phyloP scores from a whole-genome alignment of 352 stramenopile species.

The Pythium inflatum region DNA sequence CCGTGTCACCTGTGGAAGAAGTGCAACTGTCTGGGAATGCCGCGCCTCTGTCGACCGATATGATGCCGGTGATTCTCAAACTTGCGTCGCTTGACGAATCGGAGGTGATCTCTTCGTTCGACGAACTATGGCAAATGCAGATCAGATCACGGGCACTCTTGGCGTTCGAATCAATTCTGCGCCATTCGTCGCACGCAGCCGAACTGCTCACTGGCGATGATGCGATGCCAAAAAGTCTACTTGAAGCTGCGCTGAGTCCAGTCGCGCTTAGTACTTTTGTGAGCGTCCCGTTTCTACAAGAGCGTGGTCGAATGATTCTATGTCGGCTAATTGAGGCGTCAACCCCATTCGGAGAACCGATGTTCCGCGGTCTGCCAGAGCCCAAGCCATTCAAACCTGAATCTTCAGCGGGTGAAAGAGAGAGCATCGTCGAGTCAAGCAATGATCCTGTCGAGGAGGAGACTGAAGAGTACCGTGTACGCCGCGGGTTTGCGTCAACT shows the following conservation, averaged over 20 bases:
- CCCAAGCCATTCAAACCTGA: conserved; percentile 46
- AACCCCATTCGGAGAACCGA: conserved; percentile 71
- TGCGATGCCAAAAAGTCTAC: conserved; percentile 51
- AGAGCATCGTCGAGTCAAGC: conserved; percentile 37
- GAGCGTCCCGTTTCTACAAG: conserved; percentile 74
- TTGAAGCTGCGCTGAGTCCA: conserved; percentile 66
- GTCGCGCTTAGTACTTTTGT: conserved; percentile 74
- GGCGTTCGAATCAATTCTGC: conserved; percentile 77
- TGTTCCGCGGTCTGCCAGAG: conserved; percentile 74
- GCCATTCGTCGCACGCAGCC: conserved; percentile 38
- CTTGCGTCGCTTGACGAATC: conserved; percentile 77
- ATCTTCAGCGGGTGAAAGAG: neutral
- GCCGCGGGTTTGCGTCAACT: conserved; percentile 79
- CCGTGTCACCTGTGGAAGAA: conserved; percentile 78
- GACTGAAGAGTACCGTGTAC: conserved; percentile 68
- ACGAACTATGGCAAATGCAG: conserved; percentile 83
- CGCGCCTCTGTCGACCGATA: conserved; percentile 55
- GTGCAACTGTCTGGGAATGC: conserved; percentile 63
- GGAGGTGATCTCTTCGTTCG: conserved; percentile 64
- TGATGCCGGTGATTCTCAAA: conserved; percentile 86
- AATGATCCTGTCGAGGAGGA: conserved; percentile 74
- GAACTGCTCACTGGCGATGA: neutral
- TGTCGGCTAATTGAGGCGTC: conserved; percentile 85
- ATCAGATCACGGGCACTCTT: conserved; percentile 84
- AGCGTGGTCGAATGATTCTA: conserved; percentile 83